phyloP scores from a whole-genome alignment of 73 alveolate species.

The Paraurostyla sp. region DNA sequence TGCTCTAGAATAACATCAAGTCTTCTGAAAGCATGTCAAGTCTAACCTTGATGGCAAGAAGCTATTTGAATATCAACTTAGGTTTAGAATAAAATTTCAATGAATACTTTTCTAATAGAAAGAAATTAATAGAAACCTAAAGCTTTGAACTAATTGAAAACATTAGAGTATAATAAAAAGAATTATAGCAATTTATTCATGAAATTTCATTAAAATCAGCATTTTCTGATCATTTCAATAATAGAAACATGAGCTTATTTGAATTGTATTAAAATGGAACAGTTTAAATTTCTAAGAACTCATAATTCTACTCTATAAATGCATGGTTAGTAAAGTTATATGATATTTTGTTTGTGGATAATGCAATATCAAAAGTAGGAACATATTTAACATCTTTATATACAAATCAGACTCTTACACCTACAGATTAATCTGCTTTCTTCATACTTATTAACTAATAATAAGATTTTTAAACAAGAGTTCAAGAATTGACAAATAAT shows the following conservation, averaged over 20 bases:
- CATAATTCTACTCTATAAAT: conserved; percentile 3
- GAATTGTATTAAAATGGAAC: background rate
- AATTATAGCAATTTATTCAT: background rate
- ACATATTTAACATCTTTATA: background rate
- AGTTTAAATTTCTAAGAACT: background rate
- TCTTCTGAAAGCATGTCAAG: background rate
- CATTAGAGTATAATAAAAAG: background rate
- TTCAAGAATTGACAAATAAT: background rate
- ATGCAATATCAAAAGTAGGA: background rate
- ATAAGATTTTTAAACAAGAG: background rate
- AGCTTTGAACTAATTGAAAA: conserved; percentile 34
- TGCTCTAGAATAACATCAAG: background rate
- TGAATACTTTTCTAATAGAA: background rate
- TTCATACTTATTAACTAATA: background rate
- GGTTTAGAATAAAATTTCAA: background rate
- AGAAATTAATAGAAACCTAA: background rate
- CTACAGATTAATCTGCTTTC: background rate
- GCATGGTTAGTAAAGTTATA: conserved; percentile 17
- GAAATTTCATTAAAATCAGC: background rate
- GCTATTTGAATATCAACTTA: background rate
- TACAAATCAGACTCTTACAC: background rate
- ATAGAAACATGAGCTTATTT: background rate
- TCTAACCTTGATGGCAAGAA: background rate
- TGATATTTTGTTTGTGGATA: background rate
- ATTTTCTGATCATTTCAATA: background rate